Base-by-base conservation (phyloP, 257 asterid genomes). In the Primulina tabacum region DNA sequence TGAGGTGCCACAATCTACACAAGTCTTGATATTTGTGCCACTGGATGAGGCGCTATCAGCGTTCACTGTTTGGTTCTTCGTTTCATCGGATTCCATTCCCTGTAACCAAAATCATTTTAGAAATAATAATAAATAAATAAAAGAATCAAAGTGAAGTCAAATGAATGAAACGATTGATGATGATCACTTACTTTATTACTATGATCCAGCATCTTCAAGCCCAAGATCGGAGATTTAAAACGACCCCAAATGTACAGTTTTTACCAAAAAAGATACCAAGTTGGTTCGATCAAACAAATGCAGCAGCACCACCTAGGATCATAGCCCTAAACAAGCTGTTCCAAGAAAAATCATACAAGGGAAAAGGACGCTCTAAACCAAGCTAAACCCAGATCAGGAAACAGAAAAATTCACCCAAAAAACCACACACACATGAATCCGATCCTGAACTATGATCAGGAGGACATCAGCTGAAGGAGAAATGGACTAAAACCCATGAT, bases 1-100 rank as follows among this genome's bases (percentile, higher is more conserved):
- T 6, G 90, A 86, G 60, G 97, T 88, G 50, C 99, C 97, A 37
- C 97, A 93, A 82, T 93, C 97, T 30, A 78, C 88, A 73, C 99
- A 93, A 0, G 92, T 89, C 86, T 86, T 93, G 33, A 83, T 61
- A 62, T 80, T 81, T 60, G 82, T 81, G 77, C 84, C 81, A 72
- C 81, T 89, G 1, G 86, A 82, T 73, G 89, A 78, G 59, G 53
- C 81, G 81, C 89, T 87, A 60, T 84, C 89, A 2, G 83, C 82
- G 7, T 82, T 82, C 20, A 80, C 80, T 7, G 79, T 64, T 67
- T 67, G 84, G 80, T 82, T 72, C 16, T 78, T 85, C 86, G 80
- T 88, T 18, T 83, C 92, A 65, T 93, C 92, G 67, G 81, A 86
- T 59, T 83, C 91, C 2, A 88, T 83, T 58, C 85, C 88, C 97